Conservation (phyloP, 768 basidiomycete species). For the Termitomyces sp. region DNA sequence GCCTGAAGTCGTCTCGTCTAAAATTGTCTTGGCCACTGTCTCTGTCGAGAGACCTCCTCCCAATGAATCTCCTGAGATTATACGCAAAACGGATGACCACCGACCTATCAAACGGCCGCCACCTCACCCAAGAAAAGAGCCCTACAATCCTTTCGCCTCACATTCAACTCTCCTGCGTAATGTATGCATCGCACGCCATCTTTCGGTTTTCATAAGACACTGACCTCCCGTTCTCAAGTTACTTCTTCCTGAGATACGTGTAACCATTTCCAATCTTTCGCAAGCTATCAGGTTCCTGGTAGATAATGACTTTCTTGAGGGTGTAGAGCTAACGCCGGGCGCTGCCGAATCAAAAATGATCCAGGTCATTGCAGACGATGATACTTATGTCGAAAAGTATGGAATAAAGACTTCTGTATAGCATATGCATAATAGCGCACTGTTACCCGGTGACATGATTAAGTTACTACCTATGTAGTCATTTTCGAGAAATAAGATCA, state of each 20-base stretch:
- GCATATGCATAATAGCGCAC: too few relatives aligned
- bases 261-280: constrained; percentile 88
- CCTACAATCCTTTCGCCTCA: constrained; percentile 63
- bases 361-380: constrained; percentile 43
- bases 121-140: constrained; percentile 36
- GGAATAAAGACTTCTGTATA: constrained; percentile 2
- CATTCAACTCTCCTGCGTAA: constrained; percentile 76
- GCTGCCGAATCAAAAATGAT: constrained; percentile 66
- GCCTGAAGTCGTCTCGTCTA: constrained; percentile 64
- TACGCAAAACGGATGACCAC: not conserved
- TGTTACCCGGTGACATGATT: too few relatives aligned
- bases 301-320: constrained; percentile 81
- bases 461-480: too few relatives aligned
- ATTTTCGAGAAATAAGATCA: too few relatives aligned
- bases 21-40: constrained; percentile 20
- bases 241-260: constrained; percentile 79
- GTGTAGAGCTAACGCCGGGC: constrained; percentile 80
- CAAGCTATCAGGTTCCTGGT: constrained; percentile 91
- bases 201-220: not conserved
- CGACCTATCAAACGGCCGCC: constrained; percentile 8
- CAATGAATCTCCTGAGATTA: not conserved
- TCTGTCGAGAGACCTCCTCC: not conserved
- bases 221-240: constrained; percentile 47
- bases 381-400: not conserved
- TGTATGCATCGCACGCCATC: constrained; percentile 41